These are phyloP conservation scores for Pichia sorboxylosa DNA, from an alignment of 1,139 yeast genomes.

Conservation along the genomic window DNA sequence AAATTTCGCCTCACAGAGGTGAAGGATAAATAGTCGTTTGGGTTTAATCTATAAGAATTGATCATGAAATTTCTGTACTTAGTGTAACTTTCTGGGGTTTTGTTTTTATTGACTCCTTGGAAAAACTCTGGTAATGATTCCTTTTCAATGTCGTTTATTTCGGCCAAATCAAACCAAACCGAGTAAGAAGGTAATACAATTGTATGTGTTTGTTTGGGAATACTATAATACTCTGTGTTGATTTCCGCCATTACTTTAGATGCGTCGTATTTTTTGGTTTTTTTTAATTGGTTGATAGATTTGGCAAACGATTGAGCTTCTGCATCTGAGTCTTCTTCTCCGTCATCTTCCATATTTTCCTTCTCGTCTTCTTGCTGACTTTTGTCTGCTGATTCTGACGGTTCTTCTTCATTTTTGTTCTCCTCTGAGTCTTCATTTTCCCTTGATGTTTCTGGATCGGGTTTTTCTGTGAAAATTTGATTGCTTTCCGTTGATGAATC, in stretches of 20 bases:
- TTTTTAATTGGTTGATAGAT: background rate
- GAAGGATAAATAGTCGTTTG: conserved; percentile 82
- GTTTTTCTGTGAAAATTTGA: too few species aligned
- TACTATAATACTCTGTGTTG: too few species aligned
- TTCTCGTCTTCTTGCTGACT: conserved; percentile 2
- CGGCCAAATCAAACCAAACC: conserved; percentile 74
- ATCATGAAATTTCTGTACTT: conserved; percentile 91
- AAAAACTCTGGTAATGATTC: conserved; percentile 90
- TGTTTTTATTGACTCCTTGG: conserved; percentile 49
- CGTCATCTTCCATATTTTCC: background rate
- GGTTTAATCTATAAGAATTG: conserved; percentile 83
- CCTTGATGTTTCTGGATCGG: too few species aligned
- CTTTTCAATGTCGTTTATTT: conserved; percentile 50
- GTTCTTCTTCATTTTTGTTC: too few species aligned
- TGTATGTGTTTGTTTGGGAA: conserved; percentile 59
- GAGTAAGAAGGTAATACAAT: conserved; percentile 91
- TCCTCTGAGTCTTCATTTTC: too few species aligned
- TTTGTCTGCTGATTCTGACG: background rate
- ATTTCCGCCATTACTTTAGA: too few species aligned
- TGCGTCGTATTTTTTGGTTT: too few species aligned
- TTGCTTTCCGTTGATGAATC: too few species aligned
- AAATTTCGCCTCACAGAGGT: conserved; percentile 91
- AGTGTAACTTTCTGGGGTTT: conserved; percentile 78
- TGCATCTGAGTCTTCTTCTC: background rate
- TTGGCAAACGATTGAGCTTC: background rate